Evolutionary conservation across 2,329 filamentous ascomycete species (phyloP), one percentile per base, ranked within the genome.

Genomic region (Aspergillus fischeri): DNA sequence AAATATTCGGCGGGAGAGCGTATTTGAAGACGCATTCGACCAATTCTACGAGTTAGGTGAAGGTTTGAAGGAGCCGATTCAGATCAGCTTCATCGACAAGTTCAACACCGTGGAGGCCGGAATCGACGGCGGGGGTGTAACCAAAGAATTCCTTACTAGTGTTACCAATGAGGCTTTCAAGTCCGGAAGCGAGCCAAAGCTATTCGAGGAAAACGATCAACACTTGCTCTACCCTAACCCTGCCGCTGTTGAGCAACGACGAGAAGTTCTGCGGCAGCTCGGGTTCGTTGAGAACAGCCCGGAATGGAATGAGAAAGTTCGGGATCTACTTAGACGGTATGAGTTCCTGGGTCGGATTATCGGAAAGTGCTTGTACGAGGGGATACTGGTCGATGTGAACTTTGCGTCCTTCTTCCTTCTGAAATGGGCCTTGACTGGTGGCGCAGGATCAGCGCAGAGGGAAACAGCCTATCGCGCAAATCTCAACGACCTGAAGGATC

Each of bases 361-460:
- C 27, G 94, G 94, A 10, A 99, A 99, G 72, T 99, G 94, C 74
- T 80, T 99, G 68, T 99, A 99, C 70, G 94, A 99, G 76, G 92
- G 92, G 0, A 97, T 99, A 48, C 81, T 99, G 3, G 87, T 97
- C 49, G 92, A 99, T 73, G 87, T 97, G 58, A 86, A 86, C 52
- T 99, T 99, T 78, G 92, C 93, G 1, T 88, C 90, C 0, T 99
- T 99, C 78, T 99, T 99, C 76, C 83, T 99, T 6, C 83, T 96
- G 58, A 97, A 97, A 72, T 99, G 94, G 94, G 86, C 92, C 2
- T 82, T 93, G 53, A 87, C 88, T 10, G 88, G 88, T 17, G 86
- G 84, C 4, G 75, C 77, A 25, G 81, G 82, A 17, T 80, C 86
- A 35, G 83, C 86, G 1, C 81, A 87, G 20, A 86, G 84, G 63